Conservation (phyloP, 1,139 yeast species). For the Yamadazyma diospyri region DNA sequence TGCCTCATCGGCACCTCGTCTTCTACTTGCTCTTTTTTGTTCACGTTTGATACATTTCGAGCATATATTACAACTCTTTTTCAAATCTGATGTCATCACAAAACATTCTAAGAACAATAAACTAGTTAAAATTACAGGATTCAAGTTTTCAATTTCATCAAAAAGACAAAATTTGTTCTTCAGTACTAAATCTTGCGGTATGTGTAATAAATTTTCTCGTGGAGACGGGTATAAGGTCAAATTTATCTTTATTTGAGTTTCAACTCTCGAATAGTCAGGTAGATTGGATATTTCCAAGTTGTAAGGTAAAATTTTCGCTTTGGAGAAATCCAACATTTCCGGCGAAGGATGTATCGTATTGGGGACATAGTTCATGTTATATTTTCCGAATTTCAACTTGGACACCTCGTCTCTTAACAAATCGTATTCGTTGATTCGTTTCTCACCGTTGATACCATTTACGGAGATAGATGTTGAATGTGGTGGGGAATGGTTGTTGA, state of each 20-base stretch:
- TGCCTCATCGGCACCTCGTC: constrained; percentile 47
- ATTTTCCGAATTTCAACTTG: constrained; percentile 55
- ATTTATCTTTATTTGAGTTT: constrained; percentile 84
- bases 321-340: constrained; percentile 37
- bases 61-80: constrained; percentile 71
- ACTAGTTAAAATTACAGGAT: constrained; percentile 46
- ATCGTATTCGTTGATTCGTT: constrained; percentile 29
- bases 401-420: constrained; percentile 49
- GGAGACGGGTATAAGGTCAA: constrained; percentile 72
- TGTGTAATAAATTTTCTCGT: constrained; percentile 61
- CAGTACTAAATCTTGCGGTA: constrained; percentile 84
- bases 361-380: constrained; percentile 39
- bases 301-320: constrained; percentile 52
- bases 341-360: constrained; percentile 25
- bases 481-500: too few species aligned
- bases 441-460: constrained; percentile 1
- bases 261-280: constrained; percentile 84
- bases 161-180: constrained; percentile 75
- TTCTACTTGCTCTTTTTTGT: constrained; percentile 87
- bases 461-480: neutral
- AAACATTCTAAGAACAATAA: constrained; percentile 63
- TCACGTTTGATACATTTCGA: constrained; percentile 86
- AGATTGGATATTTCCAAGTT: constrained; percentile 55
- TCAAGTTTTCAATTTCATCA: constrained; percentile 40
- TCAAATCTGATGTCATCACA: constrained; percentile 54